Percentiles rank a stretch among this genome's conserved stretches.
These are phyloP conservation scores for Chloris gayana DNA, from an alignment of 176 grass and related monocot genomes.

Conservation along the genomic window DNA sequence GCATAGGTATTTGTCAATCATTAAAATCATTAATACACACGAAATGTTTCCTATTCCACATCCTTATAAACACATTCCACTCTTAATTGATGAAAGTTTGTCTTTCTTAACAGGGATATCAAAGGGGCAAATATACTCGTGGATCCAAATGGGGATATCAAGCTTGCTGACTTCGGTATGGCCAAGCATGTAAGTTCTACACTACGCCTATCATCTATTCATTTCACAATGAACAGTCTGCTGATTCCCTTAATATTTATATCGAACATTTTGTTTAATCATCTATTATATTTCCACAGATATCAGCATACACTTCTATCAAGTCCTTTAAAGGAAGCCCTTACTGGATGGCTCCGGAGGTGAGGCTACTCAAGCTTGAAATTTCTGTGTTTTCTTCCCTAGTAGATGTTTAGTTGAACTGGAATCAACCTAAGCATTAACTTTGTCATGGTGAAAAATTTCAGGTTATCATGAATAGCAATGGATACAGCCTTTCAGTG, in stretches of 20 bases:
- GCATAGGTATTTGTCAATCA: slow-evolving; percentile 72
- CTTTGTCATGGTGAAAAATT: slow-evolving; percentile 15
- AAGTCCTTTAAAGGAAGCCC: slow-evolving; percentile 96
- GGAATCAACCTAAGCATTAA: not conserved
- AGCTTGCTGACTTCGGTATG: slow-evolving; percentile 99
- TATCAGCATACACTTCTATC: slow-evolving; percentile 81
- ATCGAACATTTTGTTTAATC: slow-evolving; percentile 3
- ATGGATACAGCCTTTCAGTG: slow-evolving; percentile 94
- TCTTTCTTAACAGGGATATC: slow-evolving; percentile 66
- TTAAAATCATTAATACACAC: not conserved
- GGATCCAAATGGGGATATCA: slow-evolving; percentile 90
- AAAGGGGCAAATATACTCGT: slow-evolving; percentile 99
- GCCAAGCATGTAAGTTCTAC: slow-evolving; percentile 86
- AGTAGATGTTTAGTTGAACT: slow-evolving; percentile 8
- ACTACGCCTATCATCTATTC: not conserved
- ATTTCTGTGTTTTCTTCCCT: not conserved
- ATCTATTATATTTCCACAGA: slow-evolving; percentile 57
- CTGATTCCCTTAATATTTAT: not conserved
- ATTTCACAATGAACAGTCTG: not conserved
- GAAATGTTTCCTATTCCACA: slow-evolving; percentile 4
- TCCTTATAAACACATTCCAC: not conserved
- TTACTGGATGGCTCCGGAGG: slow-evolving; percentile 99
- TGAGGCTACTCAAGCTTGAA: slow-evolving; percentile 32
- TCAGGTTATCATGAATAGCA: slow-evolving; percentile 97
- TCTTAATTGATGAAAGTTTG: slow-evolving; percentile 23